Evolutionary conservation across 345 rosid species (phyloP).

Genomic region (Cardamine occulta): DNA sequence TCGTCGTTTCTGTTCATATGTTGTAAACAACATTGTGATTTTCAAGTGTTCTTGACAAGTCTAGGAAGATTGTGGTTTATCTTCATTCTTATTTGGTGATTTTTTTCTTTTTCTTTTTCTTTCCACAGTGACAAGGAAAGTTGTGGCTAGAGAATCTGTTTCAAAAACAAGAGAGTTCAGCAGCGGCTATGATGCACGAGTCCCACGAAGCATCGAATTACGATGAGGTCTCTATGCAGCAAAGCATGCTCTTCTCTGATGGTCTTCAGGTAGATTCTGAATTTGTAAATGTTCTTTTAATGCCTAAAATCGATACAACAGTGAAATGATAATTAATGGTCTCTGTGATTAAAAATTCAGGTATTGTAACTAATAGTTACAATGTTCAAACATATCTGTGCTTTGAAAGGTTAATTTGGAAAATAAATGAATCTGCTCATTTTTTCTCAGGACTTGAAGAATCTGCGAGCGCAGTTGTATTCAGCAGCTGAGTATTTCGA

Average conservation of each 20-base stretch:
- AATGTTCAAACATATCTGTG: not conserved
- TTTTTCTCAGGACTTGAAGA: slow-evolving; percentile 75
- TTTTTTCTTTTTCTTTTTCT: not conserved
- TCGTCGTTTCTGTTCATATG: not conserved
- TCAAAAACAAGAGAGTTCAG: slow-evolving; percentile 49
- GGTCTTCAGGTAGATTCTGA: slow-evolving; percentile 67
- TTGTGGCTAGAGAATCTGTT: not conserved
- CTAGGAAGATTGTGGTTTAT: not conserved
- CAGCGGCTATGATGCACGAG: slow-evolving; percentile 48
- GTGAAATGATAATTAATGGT: not conserved
- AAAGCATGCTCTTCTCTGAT: slow-evolving; percentile 83
- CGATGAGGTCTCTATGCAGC: slow-evolving; percentile 81
- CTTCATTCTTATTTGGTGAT: too few relatives aligned
- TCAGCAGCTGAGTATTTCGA: slow-evolving; percentile 98
- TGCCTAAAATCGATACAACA: not conserved
- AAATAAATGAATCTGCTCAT: not conserved
- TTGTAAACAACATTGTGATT: not conserved
- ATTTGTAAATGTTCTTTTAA: not conserved
- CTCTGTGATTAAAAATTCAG: not conserved
- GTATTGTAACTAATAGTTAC: not conserved
- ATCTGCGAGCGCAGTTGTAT: slow-evolving; percentile 77
- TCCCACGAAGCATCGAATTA: slow-evolving; percentile 66
- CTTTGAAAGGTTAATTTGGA: not conserved
- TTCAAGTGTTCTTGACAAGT: slow-evolving; percentile 9
- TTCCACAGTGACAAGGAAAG: not conserved